phyloP scores from a whole-genome alignment of 306 rosid genomes.

The Lathyrus sativus region DNA sequence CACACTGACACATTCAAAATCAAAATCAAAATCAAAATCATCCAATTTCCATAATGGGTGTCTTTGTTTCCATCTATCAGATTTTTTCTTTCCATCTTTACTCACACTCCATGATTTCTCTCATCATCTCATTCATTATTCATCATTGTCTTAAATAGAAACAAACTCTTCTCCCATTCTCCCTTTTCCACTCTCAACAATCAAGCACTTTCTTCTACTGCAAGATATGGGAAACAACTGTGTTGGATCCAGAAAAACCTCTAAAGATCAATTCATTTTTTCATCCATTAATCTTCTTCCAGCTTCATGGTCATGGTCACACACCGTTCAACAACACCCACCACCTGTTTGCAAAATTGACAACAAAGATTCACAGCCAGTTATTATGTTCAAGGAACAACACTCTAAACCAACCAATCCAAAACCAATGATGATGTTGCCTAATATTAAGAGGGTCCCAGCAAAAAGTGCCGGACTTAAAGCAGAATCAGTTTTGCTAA shows the following conservation, averaged over 20 bases:
- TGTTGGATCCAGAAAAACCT: conserved; percentile 49
- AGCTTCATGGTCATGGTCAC: conserved; percentile 50
- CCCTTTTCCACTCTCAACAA: neutral
- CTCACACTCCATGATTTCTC: neutral
- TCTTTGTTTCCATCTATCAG: neutral
- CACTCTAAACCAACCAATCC: neutral
- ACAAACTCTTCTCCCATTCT: neutral
- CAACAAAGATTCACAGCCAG: conserved; percentile 6
- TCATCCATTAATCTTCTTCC: conserved; percentile 36
- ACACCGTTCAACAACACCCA: conserved; percentile 30
- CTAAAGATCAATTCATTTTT: conserved; percentile 38
- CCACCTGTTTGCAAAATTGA: conserved; percentile 35
- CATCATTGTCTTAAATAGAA: neutral
- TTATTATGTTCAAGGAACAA: conserved; percentile 25
- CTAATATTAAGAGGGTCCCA: conserved; percentile 41
- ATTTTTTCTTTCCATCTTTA: neutral
- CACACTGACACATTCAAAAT: conserved; percentile 33
- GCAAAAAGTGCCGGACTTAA: conserved; percentile 58
- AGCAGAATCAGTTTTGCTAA: conserved; percentile 65
- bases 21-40: neutral
- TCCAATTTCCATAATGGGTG: conserved; percentile 5
- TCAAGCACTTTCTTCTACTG: neutral
- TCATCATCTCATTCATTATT: neutral
- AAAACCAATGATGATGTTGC: conserved; percentile 31
- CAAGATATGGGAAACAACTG: conserved; percentile 79